Base-by-base conservation (phyloP, 495 filamentous ascomycete species). In the Penicillium subrubescens region DNA sequence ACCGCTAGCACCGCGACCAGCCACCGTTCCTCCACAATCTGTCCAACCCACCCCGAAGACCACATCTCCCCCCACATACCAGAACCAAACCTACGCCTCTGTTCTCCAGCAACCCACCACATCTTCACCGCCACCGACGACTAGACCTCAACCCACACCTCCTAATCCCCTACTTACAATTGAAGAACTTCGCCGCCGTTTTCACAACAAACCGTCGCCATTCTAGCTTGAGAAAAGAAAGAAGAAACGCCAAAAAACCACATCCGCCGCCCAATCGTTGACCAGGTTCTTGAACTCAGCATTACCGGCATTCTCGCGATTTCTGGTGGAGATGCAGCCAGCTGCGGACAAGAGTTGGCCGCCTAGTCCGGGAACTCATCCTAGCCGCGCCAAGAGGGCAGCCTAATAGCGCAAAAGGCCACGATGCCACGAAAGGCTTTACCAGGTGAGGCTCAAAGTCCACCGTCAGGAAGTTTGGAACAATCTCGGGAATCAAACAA, bases 281-380 rank as follows among this genome's bases (percentile, higher is more conserved):
- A 12, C 34, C 14, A 63, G 23, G 29, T 48, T 63, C 34, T 63
- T 63, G 17, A 63, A 48, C 6, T 57, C 53, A 52, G 61, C 39
- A 23, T 51, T 57, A 7, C 61, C 53, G 11, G 61, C 31, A 31
- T 63, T 63, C 8, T 63, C 61, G 14, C 41, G 23, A 51, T 43
- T 63, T 12, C 29, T 41, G 50, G 53, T 17, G 21, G 43, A 57
- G 53, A 63, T 63, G 43, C 53, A 63, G 31, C 54, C 61, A 63
- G 43, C 53, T 5, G 43, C 53, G 21, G 53, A 62, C 27, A 48
- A 56, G n/a, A 17, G 51, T 62, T 57, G 60, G 51, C 60, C 23
- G 51, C 52, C 39, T 62, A 25, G 35, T 50, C 25, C 0, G n/a
- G 29, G 39, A 57, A 62, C 39, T 50, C 27, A 57, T 37, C 23